Base-by-base conservation (phyloP, 768 basidiomycete genomes). In the Psilocybe cyanescens region DNA sequence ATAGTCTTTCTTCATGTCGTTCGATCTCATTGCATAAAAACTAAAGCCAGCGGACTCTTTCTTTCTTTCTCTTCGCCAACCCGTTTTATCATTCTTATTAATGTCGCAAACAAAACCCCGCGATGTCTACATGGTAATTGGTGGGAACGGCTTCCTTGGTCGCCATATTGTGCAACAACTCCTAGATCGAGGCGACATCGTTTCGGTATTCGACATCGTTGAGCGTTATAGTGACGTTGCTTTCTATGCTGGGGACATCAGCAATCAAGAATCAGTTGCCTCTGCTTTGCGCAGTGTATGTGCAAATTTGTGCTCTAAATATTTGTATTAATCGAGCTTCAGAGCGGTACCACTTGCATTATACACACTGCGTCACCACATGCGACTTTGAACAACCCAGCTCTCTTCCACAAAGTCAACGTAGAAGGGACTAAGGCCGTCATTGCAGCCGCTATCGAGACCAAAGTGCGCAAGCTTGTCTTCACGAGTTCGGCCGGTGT, bases 401-500 rank as follows among this genome's bases (percentile, higher is more conserved):
- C 86, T 1, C 71, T 98, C 8, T 97, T 92, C 78, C 89, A 86
- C 76, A 94, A 91, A 71, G 97, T 99, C 68, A 99, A 99, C 71
- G 94, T 99, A 4, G 87, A 94, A 41, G 97, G 95, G 6, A 97
- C 95, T 1, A 85, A 84, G 66, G 86, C 92, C 0, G 83, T 98
- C 47, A 90, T 99, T 70, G 86, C 88, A 9, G 92, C 94, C 8
- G 92, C 94, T 24, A 76, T 90, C 4, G 81, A 87, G 31, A 80
- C 81, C 28, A 84, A 87, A 11, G 90, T 98, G 9, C 81, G 80
- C 24, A 95, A 97, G 72, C 85, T 99, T 33, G 95, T 99, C 3
- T 99, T 90, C 76, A 99, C 97, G 8, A 93, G 91, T 67, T 95
- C 94, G 29, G 95, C 94, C 1, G 94, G 95, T 35, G 92, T 97